Evolutionary conservation across 2,329 filamentous ascomycete species (phyloP), one percentile per base, ranked within the genome.

Genomic region (Didymosphaeria variabile): DNA sequence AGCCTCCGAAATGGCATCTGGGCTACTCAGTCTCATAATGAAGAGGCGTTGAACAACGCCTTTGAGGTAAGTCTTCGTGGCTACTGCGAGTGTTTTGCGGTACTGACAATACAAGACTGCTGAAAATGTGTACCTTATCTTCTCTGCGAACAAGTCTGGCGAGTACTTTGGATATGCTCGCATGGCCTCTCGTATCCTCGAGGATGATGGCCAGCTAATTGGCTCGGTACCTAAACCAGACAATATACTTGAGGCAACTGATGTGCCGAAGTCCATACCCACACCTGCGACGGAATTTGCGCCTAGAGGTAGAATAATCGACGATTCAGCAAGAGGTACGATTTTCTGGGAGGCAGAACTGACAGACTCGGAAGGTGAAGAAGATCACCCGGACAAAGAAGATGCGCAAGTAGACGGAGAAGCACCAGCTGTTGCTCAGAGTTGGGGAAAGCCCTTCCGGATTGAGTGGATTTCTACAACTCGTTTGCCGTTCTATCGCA

Each of bases 141-240:
- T 98, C 77, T 98, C 94, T 1, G 94, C 94, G 13, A 98, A 98
- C 79, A 97, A 97, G 73, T 97, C 94, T 0, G 94, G 94, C 13
- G 94, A 97, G 78, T 98, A 97, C 74, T 97, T 95, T 79, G 94
- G 94, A 21, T 97, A 97, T 73, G 94, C 94, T 21, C 88, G 91
- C 40, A 98, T 98, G 94, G 82, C 85, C 10, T 97, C 94, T 23
- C 83, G 88, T 4, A 97, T 97, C 71, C 89, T 91, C 68, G 87
- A 94, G 57, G 91, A 97, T 67, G 88, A 90, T 5, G 67, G 69
- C 32, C 63, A 67, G 13, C 44, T 77, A 8, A 67, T 72, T 46
- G 63, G 67, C 17, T 66, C 92, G 77, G 88, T 88, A 5, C 88
- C 88, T 0, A 88, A 88, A 67, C 82, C 85, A 8, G 88, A 91